Conservation (phyloP, 192 early-diverging fungal species). For the Spizellomyces punctatus region DNA sequence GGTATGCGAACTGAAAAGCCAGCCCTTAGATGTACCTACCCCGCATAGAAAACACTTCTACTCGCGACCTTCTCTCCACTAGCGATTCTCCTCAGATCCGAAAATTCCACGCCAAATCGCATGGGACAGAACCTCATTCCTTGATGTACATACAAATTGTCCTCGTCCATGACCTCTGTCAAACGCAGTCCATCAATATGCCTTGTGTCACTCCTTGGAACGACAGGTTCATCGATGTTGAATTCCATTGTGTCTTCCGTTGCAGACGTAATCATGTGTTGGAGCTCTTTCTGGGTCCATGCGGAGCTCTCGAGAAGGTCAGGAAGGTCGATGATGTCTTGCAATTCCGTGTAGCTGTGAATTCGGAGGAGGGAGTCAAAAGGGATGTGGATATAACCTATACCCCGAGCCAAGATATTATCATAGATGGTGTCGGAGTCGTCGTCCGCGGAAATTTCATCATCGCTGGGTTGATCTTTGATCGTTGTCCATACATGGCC, state of each 20-base stretch:
- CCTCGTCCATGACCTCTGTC: slow-evolving; percentile 7
- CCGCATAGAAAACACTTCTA: slow-evolving; percentile 29
- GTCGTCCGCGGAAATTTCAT: neutral
- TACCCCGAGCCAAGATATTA: neutral
- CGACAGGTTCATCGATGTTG: slow-evolving; percentile 15
- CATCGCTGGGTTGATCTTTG: neutral
- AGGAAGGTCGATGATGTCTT: neutral
- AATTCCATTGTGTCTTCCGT: slow-evolving; percentile 8
- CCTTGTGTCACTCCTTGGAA: slow-evolving; percentile 40
- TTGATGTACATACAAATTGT: slow-evolving; percentile 29
- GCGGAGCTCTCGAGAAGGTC: slow-evolving; percentile 2
- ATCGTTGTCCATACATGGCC: neutral
- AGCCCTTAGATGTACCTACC: slow-evolving; percentile 14
- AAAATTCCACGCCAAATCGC: slow-evolving; percentile 48
- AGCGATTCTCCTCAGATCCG: slow-evolving; percentile 18
- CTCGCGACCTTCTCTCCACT: slow-evolving; percentile 32
- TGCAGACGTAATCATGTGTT: slow-evolving; percentile 1
- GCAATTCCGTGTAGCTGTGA: neutral
- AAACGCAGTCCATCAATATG: slow-evolving; percentile 41
- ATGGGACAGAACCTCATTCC: slow-evolving; percentile 42
- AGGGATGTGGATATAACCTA: slow-evolving; percentile 18
- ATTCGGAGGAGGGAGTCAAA: slow-evolving; percentile 19
- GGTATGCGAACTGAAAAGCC: neutral
- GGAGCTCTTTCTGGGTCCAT: slow-evolving; percentile 25
- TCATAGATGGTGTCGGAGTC: neutral